Evolutionary conservation across 2,329 filamentous ascomycete genomes (phyloP).

Genomic region (Magnaporthales sp.): DNA sequence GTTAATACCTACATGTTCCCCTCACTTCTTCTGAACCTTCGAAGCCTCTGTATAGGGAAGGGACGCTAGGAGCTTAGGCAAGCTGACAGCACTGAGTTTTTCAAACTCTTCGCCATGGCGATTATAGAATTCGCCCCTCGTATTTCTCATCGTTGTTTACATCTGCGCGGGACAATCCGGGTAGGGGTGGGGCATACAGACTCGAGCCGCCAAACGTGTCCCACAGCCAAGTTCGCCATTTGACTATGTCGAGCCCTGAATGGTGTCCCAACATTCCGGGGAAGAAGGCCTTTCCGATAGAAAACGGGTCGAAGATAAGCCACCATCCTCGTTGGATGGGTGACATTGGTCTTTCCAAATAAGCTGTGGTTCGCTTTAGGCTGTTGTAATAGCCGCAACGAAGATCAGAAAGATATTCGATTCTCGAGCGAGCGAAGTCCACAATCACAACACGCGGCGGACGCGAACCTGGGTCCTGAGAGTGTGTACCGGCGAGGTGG

Average conservation of each 20-base stretch:
- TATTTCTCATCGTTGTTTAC: background rate
- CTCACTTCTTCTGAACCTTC: too few relatives aligned
- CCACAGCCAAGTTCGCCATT: slow-evolving; percentile 1
- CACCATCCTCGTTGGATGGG: background rate
- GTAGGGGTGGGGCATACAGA: background rate
- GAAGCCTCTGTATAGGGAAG: too few relatives aligned
- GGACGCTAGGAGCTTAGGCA: too few relatives aligned
- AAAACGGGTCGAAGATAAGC: background rate
- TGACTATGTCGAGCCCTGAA: background rate
- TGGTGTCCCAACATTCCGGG: background rate
- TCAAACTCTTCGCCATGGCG: background rate
- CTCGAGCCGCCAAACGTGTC: background rate
- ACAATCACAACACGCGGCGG: background rate
- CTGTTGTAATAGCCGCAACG: background rate
- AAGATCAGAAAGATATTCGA: background rate
- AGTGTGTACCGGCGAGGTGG: background rate
- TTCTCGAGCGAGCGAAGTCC: background rate
- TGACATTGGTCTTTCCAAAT: background rate
- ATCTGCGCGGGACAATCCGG: background rate
- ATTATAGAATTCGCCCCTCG: too few relatives aligned
- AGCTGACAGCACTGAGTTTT: too few relatives aligned
- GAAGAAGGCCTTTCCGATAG: background rate
- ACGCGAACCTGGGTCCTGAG: background rate
- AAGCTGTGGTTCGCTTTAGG: background rate
- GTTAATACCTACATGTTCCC: too few relatives aligned